These are phyloP conservation scores for Leucocoprinus sp. DNA, from an alignment of 768 basidiomycete genomes.

Conservation along the genomic window DNA sequence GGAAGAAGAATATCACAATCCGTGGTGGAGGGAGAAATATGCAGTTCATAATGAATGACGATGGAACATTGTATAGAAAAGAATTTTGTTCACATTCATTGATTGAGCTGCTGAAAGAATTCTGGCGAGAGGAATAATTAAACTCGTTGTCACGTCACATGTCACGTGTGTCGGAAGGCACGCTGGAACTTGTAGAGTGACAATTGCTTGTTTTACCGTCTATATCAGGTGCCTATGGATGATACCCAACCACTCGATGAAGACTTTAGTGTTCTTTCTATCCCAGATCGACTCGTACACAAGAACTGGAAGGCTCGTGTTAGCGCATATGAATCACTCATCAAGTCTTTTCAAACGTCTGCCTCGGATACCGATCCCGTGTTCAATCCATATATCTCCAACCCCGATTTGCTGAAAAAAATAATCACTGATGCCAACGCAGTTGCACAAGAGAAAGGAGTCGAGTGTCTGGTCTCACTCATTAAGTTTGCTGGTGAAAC, in stretches of 20 bases:
- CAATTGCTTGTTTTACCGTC: constrained; percentile 13
- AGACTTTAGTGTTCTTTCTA: constrained; percentile 76
- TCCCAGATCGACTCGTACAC: constrained; percentile 77
- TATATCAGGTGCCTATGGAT: constrained; percentile 51
- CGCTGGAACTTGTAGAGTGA: too few species aligned
- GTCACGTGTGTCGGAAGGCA: constrained; percentile 14
- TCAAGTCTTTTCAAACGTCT: constrained; percentile 81
- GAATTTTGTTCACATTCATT: too few species aligned
- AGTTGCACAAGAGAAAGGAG: constrained; percentile 96
- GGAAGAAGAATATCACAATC: constrained; percentile 12
- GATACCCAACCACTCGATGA: constrained; percentile 89
- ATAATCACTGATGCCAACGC: constrained; percentile 88
- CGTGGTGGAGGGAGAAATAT: constrained; percentile 15
- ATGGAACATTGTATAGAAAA: too few species aligned
- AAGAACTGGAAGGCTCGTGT: constrained; percentile 99
- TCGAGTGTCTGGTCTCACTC: constrained; percentile 80
- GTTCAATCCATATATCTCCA: constrained; percentile 82
- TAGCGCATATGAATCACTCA: constrained; percentile 82
- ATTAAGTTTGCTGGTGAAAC: constrained; percentile 91
- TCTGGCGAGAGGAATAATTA: not conserved
- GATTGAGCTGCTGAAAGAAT: not conserved
- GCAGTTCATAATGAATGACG: not conserved
- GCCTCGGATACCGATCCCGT: constrained; percentile 91
- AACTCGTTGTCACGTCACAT: constrained; percentile 4
- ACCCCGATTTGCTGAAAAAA: constrained; percentile 74